These are phyloP conservation scores for Podospora bellae-mahoneyi DNA, from an alignment of 495 filamentous ascomycete species.

Conservation along the genomic window DNA sequence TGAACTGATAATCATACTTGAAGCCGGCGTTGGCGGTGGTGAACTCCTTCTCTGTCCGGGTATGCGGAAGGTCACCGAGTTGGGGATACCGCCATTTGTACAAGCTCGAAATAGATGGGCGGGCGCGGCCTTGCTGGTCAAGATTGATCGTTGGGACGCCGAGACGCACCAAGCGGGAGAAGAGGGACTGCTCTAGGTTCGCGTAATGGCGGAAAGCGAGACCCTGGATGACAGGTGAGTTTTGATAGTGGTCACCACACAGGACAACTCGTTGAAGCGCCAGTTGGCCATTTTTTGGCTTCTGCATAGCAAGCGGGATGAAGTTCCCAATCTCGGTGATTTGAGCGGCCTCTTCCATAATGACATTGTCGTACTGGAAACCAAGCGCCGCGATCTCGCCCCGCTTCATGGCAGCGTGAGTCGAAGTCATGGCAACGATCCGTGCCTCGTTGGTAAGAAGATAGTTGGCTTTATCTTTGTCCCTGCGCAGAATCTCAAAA, in stretches of 20 bases:
- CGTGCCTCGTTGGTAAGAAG: conserved; percentile 91
- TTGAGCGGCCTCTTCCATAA: conserved; percentile 99
- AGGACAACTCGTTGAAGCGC: conserved; percentile 85
- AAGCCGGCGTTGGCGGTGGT: conserved; percentile 86
- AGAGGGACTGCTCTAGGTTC: conserved; percentile 92
- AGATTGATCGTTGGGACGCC: conserved; percentile 87
- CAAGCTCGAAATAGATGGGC: conserved; percentile 80
- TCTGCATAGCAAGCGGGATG: conserved; percentile 87
- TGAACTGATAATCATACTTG: conserved; percentile 92
- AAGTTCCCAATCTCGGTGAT: conserved; percentile 98
- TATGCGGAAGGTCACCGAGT: conserved; percentile 73
- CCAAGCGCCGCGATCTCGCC: conserved; percentile 87
- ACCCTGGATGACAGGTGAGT: conserved; percentile 93
- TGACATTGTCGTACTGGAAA: conserved; percentile 95
- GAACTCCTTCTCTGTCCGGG: conserved; percentile 67
- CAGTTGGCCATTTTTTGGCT: conserved; percentile 66
- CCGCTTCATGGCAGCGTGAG: conserved; percentile 95
- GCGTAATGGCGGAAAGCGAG: conserved; percentile 95
- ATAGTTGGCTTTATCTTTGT: conserved; percentile 91
- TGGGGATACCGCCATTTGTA: conserved; percentile 91
- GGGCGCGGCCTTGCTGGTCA: conserved; percentile 86
- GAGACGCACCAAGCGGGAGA: conserved; percentile 82
- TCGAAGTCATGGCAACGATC: conserved; percentile 97
- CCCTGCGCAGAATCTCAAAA: conserved; percentile 86
- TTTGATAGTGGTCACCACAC: conserved; percentile 94